Evolutionary conservation across 2,329 filamentous ascomycete genomes (phyloP).

Genomic region (Aureobasidium pullulans): DNA sequence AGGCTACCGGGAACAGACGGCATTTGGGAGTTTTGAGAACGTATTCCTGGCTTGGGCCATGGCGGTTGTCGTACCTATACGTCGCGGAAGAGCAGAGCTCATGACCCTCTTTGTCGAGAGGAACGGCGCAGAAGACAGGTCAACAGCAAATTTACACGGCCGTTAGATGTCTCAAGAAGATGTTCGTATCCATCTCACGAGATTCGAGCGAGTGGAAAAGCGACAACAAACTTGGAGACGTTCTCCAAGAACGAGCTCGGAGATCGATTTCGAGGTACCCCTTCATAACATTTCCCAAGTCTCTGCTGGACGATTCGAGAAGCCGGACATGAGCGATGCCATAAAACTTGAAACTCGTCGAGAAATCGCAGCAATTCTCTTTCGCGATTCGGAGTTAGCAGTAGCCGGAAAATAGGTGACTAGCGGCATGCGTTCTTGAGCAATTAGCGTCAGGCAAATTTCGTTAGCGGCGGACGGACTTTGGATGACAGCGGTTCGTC

Average conservation of each 20-base stretch:
- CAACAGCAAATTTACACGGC: background rate
- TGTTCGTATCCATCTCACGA: background rate
- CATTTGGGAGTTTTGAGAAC: background rate
- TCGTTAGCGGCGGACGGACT: slow-evolving; percentile 4
- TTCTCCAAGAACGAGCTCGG: background rate
- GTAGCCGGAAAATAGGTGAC: background rate
- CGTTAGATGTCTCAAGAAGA: background rate
- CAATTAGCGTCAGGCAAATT: slow-evolving; percentile 5
- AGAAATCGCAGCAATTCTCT: background rate
- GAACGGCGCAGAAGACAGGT: background rate
- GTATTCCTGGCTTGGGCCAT: too few species aligned
- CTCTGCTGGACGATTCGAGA: background rate
- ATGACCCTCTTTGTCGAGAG: too few species aligned
- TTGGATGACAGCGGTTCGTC: background rate
- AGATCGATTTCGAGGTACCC: background rate
- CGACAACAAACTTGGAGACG: background rate
- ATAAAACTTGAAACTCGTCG: background rate
- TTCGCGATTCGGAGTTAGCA: background rate
- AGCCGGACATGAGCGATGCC: background rate
- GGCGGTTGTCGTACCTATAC: too few species aligned
- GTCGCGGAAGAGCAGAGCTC: too few species aligned
- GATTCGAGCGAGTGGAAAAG: background rate
- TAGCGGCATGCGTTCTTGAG: background rate
- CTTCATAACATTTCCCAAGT: background rate
- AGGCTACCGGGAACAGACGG: background rate